A percentile compares a stretch with the other conserved stretches of the same genome.
phyloP scores from a whole-genome alignment of 139 green algal genomes.

The Eudorina sp. region DNA sequence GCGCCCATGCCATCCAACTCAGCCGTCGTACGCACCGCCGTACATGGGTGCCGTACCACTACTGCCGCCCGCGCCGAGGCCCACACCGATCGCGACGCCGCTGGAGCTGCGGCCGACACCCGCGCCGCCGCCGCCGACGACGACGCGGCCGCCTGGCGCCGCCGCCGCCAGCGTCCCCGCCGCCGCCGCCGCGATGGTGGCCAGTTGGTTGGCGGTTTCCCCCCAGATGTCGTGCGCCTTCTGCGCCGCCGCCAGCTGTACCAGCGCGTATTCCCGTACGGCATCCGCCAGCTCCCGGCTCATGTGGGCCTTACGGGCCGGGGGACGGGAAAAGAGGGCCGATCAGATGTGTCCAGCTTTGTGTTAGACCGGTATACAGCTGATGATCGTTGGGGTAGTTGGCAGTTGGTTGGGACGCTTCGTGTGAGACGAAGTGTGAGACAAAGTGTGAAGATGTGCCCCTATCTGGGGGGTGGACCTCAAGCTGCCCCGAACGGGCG shows the following conservation, averaged over 20 bases:
- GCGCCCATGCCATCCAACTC: too few species aligned
- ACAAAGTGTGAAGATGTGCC: too few species aligned
- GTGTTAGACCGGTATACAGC: too few species aligned
- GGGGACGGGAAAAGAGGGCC: too few species aligned
- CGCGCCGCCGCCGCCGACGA: background rate
- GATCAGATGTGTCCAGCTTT: too few species aligned
- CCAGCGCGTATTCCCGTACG: slow-evolving; percentile 25
- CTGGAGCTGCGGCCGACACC: background rate
- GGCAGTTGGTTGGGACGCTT: too few species aligned
- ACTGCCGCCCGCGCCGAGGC: too few species aligned
- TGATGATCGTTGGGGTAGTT: too few species aligned
- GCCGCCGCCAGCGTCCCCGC: background rate
- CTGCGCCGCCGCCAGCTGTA: slow-evolving; percentile 31
- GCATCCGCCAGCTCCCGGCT: slow-evolving; percentile 32
- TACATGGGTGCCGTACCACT: background rate
- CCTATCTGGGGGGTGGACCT: too few species aligned
- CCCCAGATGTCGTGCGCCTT: slow-evolving; percentile 15
- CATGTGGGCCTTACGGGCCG: slow-evolving; percentile 14
- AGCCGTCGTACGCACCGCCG: too few species aligned
- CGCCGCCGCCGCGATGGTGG: background rate
- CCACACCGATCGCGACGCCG: background rate
- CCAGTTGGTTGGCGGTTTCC: background rate
- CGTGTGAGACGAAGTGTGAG: too few species aligned
- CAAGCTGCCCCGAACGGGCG: too few species aligned
- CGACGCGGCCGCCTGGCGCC: background rate